Evolutionary conservation across 805 yeast genomes (phyloP).

Genomic region (Ogataea degrootiae): DNA sequence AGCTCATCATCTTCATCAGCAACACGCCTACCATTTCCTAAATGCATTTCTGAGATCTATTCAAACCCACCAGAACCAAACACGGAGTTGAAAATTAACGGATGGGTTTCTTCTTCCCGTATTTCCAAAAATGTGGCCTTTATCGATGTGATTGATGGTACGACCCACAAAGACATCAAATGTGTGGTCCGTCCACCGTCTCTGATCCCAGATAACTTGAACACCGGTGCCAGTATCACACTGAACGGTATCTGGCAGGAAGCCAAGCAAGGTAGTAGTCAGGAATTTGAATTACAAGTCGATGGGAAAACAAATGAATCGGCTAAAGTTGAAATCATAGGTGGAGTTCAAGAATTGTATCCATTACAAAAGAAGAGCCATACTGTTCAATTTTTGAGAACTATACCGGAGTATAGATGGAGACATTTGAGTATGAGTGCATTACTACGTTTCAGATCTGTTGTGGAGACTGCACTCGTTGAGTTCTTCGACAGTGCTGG

Average conservation of each 20-base stretch:
- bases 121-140: slow-evolving; percentile 73
- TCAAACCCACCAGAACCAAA: slow-evolving; percentile 32
- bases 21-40: slow-evolving; percentile 13
- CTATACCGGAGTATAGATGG: slow-evolving; percentile 74
- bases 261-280: slow-evolving; percentile 41
- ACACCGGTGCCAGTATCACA: slow-evolving; percentile 34
- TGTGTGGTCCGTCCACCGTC: slow-evolving; percentile 46
- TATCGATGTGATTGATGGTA: slow-evolving; percentile 77
- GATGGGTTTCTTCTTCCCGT: slow-evolving; percentile 74
- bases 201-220: slow-evolving; percentile 26
- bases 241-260: slow-evolving; percentile 32
- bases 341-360: slow-evolving; percentile 57
- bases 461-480: slow-evolving; percentile 48
- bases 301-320: slow-evolving; percentile 24
- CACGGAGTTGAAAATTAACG: slow-evolving; percentile 46
- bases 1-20: slow-evolving; percentile 1
- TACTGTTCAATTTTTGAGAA: slow-evolving; percentile 60
- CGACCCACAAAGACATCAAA: slow-evolving; percentile 48
- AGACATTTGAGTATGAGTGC: slow-evolving; percentile 63
- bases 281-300: slow-evolving; percentile 47
- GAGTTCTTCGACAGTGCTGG: slow-evolving; percentile 49
- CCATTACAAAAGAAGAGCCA: slow-evolving; percentile 84
- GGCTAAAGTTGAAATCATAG: slow-evolving; percentile 42
- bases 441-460: slow-evolving; percentile 68
- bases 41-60: slow-evolving; percentile 27